These are phyloP conservation scores for Neobulgaria alba DNA, from an alignment of 2,329 filamentous ascomycete species.

Conservation along the genomic window DNA sequence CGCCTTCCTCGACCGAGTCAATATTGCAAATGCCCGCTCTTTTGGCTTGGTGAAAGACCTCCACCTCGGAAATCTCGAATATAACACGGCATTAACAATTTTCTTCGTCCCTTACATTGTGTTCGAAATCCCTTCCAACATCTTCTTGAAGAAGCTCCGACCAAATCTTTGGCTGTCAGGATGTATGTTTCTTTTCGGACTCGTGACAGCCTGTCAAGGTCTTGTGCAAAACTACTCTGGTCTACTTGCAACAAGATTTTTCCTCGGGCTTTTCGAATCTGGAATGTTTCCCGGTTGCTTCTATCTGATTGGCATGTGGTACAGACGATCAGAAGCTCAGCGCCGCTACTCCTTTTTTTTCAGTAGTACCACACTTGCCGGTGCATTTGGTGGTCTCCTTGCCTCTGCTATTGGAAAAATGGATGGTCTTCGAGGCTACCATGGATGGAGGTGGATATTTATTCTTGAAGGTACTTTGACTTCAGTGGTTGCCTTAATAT, in stretches of 20 bases:
- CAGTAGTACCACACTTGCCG: conserved; percentile 67
- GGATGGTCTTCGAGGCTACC: conserved; percentile 59
- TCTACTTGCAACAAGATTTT: conserved; percentile 73
- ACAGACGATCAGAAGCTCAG: conserved; percentile 78
- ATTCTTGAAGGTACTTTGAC: conserved; percentile 66
- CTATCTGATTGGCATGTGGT: conserved; percentile 83
- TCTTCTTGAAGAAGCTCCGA: conserved; percentile 58
- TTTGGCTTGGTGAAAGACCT: conserved; percentile 59
- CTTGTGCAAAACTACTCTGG: conserved; percentile 60
- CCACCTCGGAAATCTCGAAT: conserved; percentile 48
- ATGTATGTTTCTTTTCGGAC: conserved; percentile 66
- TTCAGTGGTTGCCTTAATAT: conserved; percentile 49
- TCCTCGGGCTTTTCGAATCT: conserved; percentile 68
- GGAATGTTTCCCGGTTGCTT: conserved; percentile 71
- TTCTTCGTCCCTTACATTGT: conserved; percentile 75
- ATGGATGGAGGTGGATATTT: conserved; percentile 76
- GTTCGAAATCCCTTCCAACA: conserved; percentile 64
- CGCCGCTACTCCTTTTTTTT: conserved; percentile 94
- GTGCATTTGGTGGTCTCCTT: conserved; percentile 78
- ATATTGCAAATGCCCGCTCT: conserved; percentile 68
- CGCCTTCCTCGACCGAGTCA: conserved; percentile 65
- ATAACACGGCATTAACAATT: conserved; percentile 69
- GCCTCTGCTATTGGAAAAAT: conserved; percentile 87
- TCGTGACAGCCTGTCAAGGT: conserved; percentile 28
- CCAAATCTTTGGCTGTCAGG: conserved; percentile 65